phyloP scores from a whole-genome alignment of 192 early-diverging fungal genomes.

The Coemansia sp. region DNA sequence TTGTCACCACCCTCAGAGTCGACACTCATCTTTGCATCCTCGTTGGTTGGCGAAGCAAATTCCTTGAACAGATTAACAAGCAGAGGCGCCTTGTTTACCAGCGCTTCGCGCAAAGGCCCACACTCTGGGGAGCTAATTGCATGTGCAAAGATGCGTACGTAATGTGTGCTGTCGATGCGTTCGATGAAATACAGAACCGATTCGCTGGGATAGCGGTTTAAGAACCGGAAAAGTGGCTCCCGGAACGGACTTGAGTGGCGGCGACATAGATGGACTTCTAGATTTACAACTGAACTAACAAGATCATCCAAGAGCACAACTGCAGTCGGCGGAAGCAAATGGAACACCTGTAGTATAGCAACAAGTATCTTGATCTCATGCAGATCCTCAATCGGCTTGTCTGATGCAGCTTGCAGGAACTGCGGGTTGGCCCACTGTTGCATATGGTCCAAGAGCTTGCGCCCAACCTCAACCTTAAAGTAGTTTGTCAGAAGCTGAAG shows the following conservation, averaged over 20 bases:
- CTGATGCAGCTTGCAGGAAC: conserved; percentile 76
- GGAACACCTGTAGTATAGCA: conserved; percentile 91
- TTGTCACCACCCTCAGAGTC: conserved; percentile 1
- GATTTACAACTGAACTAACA: conserved; percentile 79
- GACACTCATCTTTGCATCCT: conserved; percentile 18
- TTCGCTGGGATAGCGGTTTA: conserved; percentile 87
- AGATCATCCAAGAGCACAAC: conserved; percentile 91
- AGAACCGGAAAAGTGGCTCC: conserved; percentile 81
- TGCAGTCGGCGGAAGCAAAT: conserved; percentile 87
- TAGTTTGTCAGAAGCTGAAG: conserved; percentile 94
- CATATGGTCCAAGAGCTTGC: conserved; percentile 94
- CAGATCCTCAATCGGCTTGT: conserved; percentile 83
- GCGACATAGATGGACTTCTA: conserved; percentile 82
- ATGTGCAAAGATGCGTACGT: conserved; percentile 66
- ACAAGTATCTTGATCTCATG: conserved; percentile 94
- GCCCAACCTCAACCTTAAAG: conserved; percentile 99
- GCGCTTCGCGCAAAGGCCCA: conserved; percentile 62
- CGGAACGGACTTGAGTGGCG: conserved; percentile 92
- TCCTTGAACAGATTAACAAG: conserved; percentile 54
- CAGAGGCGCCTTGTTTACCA: conserved; percentile 58
- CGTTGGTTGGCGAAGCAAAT: conserved; percentile 19
- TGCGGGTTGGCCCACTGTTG: conserved; percentile 88
- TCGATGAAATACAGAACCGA: conserved; percentile 82
- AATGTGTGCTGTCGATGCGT: conserved; percentile 60
- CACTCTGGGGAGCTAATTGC: conserved; percentile 40